Evolutionary conservation across 768 basidiomycete species (phyloP), one percentile per base, ranked within the genome.

Genomic region (Rubroboletus pulcherrimus): DNA sequence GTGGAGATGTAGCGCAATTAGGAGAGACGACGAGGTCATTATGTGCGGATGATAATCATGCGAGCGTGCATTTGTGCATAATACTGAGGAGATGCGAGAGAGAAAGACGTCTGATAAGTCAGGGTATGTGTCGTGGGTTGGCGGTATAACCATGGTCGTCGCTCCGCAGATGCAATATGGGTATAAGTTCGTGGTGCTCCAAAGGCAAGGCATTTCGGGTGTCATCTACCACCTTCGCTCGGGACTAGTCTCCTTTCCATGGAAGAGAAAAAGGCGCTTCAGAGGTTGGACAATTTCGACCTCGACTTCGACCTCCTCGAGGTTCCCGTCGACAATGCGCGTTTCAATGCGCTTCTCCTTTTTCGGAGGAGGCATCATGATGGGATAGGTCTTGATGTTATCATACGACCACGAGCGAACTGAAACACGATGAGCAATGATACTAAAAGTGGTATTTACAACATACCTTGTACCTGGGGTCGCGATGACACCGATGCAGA

Each of bases 341-440:
- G 73, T 77, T 72, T 81, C 81, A 26, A 75, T 67, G 49, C 75
- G 75, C 59, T 73, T 73, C 73, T 83, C 81, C 67, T 75, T 84
- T 72, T 78, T 78, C 42, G 75, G 72, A n/a, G 79, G 81, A 37
- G 79, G 71, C 56, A 67, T 68, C 70, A 71, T 75, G 56, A 82
- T 73, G 15, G 84, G 82, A 61, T 89, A 90, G 4, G 84, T 87
- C 65, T 78, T 80, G 57, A 87, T 69, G 59, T 85, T 85, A 63
- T 88, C 86, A 63, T 89, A 89, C 2, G 87, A 88, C 87, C 86
- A 89, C 3, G 88, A 83, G 30, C 85, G 85, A 12, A 74, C 87
- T 88, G 54, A 40, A 45, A 31, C n/a, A 19, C 7, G 0, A 39
- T 66, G 34, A 59, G 66, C 9, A 30, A 53, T 10, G 38, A 26